Percentiles rank a stretch among this genome's conserved stretches.
Conservation (phyloP, 2,329 filamentous ascomycete genomes). For the Rhinocladiella mackenziei region DNA sequence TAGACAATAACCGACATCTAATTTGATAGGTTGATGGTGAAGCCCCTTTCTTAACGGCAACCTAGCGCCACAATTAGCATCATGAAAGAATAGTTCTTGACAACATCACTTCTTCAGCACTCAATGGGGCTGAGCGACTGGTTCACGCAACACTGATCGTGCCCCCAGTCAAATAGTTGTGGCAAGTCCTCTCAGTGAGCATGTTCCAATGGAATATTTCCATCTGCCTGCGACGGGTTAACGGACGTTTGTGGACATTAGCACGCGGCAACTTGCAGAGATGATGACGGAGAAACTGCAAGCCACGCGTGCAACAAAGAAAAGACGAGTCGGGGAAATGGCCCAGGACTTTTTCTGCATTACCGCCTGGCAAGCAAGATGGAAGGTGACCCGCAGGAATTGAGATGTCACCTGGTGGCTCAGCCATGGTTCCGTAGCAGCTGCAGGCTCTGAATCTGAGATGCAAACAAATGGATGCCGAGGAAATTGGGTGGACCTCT, state of each 20-base stretch:
- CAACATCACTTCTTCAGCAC: no score
- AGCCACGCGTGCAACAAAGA: conserved; percentile 25
- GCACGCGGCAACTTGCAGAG: conserved; percentile 21
- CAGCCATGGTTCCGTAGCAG: conserved; percentile 22
- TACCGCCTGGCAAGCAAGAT: conserved; percentile 8
- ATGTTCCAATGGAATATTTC: conserved; percentile 16
- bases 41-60: no score
- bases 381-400: conserved; percentile 23
- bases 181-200: neutral
- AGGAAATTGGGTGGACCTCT: conserved; percentile 15
- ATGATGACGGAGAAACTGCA: conserved; percentile 27
- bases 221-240: conserved; percentile 4
- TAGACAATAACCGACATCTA: neutral
- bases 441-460: conserved; percentile 12
- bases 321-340: conserved; percentile 6
- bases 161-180: no score
- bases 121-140: no score
- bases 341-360: conserved; percentile 10
- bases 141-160: no score
- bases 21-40: conserved; percentile 9
- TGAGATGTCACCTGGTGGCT: conserved; percentile 26
- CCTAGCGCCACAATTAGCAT: no score
- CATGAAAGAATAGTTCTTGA: no score
- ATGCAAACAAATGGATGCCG: conserved; percentile 18
- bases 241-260: conserved; percentile 23